A percentile compares a stretch with the other conserved stretches of the same genome.
phyloP scores from a whole-genome alignment of 2,329 filamentous ascomycete species.

The Geosmithia flava region DNA sequence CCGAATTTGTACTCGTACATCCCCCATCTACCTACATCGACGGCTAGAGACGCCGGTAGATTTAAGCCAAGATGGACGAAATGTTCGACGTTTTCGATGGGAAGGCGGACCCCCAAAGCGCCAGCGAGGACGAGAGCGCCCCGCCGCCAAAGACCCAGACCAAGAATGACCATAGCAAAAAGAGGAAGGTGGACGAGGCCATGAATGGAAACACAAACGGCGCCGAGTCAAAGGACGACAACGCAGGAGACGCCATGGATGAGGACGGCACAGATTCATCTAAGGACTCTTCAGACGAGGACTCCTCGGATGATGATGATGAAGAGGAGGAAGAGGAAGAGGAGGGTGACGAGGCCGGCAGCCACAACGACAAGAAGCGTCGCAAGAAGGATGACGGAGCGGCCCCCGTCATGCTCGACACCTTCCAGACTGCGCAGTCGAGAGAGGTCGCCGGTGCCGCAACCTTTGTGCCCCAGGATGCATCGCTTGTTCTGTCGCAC shows the following conservation, averaged over 20 bases:
- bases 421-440: slow-evolving; percentile 89
- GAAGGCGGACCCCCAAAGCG: slow-evolving; percentile 25
- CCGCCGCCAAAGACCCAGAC: slow-evolving; percentile 18
- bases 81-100: slow-evolving; percentile 76
- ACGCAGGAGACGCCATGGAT: slow-evolving; percentile 19
- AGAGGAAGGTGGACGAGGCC: slow-evolving; percentile 73
- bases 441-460: slow-evolving; percentile 75
- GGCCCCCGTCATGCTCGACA: slow-evolving; percentile 72
- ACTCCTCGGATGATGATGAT: slow-evolving; percentile 23
- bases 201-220: slow-evolving; percentile 38
- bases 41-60: neutral
- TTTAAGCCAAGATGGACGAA: slow-evolving; percentile 49
- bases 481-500: slow-evolving; percentile 76
- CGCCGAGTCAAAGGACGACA: slow-evolving; percentile 4
- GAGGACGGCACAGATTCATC: slow-evolving; percentile 23
- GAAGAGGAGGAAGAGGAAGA: slow-evolving; percentile 35
- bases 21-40: neutral
- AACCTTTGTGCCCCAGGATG: slow-evolving; percentile 52
- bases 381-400: slow-evolving; percentile 54
- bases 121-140: slow-evolving; percentile 28
- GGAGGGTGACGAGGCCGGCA: slow-evolving; percentile 22
- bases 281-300: neutral
- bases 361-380: slow-evolving; percentile 48
- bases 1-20: neutral
- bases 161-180: slow-evolving; percentile 52